Conservation (phyloP, 225 moss, liverwort and hornwort species). For the Pleurozium schreberi region DNA sequence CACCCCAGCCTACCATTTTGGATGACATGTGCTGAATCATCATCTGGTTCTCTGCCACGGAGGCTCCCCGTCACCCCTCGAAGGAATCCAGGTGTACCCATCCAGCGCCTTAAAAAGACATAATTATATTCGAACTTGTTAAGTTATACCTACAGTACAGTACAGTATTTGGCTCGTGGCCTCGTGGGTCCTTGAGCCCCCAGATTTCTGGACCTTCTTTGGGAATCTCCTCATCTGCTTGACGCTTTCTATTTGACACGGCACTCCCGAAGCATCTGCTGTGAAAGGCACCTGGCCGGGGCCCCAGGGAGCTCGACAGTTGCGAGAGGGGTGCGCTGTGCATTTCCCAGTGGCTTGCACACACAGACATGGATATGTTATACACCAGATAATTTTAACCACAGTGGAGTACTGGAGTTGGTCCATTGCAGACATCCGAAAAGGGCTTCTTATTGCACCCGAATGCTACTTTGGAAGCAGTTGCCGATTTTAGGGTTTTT, state of each 20-base stretch:
- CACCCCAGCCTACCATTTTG: not conserved
- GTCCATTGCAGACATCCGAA: not conserved
- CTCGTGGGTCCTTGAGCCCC: not conserved
- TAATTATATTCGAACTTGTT: no score
- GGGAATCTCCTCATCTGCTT: constrained; percentile 5
- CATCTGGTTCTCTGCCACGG: not conserved
- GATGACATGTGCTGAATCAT: not conserved
- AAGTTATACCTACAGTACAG: not conserved
- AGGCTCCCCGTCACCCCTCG: not conserved
- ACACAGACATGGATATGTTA: not conserved
- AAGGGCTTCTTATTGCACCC: not conserved
- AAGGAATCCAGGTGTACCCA: not conserved
- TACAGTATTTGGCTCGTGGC: not conserved
- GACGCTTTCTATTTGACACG: constrained; percentile 2
- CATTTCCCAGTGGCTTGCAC: not conserved
- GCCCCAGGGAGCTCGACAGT: not conserved
- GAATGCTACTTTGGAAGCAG: not conserved
- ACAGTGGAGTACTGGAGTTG: no score
- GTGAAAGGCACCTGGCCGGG: not conserved
- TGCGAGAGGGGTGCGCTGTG: not conserved
- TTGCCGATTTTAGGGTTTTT: not conserved
- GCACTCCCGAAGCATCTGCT: not conserved
- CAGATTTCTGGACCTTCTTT: not conserved
- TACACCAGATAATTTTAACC: no score
- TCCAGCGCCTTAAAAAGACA: no score